phyloP scores from a whole-genome alignment of 2,329 filamentous ascomycete species.

The Uncinocarpus reesii region DNA sequence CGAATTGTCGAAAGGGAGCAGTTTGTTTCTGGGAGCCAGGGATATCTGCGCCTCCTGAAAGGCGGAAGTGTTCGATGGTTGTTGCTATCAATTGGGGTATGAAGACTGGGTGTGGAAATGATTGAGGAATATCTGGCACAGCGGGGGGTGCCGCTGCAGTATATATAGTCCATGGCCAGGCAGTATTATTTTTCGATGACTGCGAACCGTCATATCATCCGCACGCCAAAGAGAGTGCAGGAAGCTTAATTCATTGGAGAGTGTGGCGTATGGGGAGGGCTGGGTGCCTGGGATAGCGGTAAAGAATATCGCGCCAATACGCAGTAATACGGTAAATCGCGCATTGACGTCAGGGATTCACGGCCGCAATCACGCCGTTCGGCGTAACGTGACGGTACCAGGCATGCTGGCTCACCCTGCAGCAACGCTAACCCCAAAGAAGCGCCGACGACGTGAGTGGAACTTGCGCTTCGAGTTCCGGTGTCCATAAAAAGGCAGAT shows the following conservation, averaged over 20 bases:
- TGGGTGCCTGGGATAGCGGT: slow-evolving; percentile 10
- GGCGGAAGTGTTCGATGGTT: too few relatives aligned
- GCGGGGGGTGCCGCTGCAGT: slow-evolving; percentile 1
- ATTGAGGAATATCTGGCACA: neutral
- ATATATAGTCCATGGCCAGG: neutral
- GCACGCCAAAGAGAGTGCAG: neutral
- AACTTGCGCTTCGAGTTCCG: neutral
- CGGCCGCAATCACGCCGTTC: neutral
- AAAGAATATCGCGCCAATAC: neutral
- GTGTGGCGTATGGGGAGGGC: neutral
- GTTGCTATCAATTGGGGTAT: neutral
- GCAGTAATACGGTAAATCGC: neutral
- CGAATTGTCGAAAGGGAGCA: neutral
- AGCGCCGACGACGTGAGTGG: neutral
- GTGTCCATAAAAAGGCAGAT: too few relatives aligned
- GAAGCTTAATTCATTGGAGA: neutral
- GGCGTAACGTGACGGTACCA: neutral
- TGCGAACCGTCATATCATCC: neutral
- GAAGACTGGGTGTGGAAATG: neutral
- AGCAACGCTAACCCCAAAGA: slow-evolving; percentile 10
- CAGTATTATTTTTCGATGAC: slow-evolving; percentile 7
- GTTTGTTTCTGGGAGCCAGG: neutral
- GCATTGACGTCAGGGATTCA: neutral
- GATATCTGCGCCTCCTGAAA: too few relatives aligned
- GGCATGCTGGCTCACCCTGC: slow-evolving; percentile 4